Conservation (phyloP, 331 rosid species). For the Malus hybrid region DNA sequence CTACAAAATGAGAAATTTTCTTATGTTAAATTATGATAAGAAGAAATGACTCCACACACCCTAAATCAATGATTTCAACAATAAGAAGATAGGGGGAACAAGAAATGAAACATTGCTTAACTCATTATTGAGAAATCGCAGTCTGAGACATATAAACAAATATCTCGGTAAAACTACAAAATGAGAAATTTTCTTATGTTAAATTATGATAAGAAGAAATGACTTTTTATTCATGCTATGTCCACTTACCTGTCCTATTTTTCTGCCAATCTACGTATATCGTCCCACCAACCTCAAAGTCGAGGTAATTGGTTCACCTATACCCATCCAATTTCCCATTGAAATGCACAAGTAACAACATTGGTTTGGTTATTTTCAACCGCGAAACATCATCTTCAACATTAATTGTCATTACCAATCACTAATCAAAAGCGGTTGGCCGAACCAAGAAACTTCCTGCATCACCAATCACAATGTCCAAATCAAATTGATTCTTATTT, state of each 20-base stretch:
- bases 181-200: too few species aligned
- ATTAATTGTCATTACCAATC: background rate
- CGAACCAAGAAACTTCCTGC: background rate
- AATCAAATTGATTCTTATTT: background rate
- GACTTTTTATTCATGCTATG: background rate
- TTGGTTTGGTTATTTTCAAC: background rate
- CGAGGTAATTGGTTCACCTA: background rate
- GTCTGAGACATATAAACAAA: accelerated
- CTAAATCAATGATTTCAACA: too few species aligned
- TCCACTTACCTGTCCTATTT: too few species aligned
- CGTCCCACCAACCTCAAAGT: background rate
- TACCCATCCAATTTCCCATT: background rate
- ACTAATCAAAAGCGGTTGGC: background rate
- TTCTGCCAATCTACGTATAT: background rate
- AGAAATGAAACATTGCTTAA: too few species aligned
- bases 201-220: too few species aligned
- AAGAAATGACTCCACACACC: background rate
- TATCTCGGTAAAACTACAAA: background rate
- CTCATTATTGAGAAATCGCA: too few species aligned
- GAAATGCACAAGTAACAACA: background rate
- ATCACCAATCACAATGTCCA: background rate
- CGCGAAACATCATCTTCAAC: background rate
- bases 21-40: too few species aligned
- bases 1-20: background rate
- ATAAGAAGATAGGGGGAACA: too few species aligned